Evolutionary conservation across 179 eudicot genomes (phyloP), one percentile per base, ranked within the genome.

Genomic region (Drosera spatulata): DNA sequence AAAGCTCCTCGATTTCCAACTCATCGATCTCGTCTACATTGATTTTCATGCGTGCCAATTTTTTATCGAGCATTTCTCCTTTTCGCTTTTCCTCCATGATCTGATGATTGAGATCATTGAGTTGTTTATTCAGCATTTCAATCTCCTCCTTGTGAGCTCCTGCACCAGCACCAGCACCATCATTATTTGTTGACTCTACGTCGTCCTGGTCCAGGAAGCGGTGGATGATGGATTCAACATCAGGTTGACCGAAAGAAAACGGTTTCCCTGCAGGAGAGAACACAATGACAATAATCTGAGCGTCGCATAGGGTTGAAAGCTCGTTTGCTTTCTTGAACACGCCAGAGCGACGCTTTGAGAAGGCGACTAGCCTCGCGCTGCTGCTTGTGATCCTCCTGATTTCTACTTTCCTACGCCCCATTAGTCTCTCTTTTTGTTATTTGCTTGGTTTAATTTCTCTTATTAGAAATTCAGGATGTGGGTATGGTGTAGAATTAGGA

Each of bases 211-310:
- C 42, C 14, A n/a, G 57, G 53, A 64, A 64, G 12, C 39, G 65
- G 41, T 6, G 58, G 5, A 70, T 37, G n/a, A 70, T 53, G 50
- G 66, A 59, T 48, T 65, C 69, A 0, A 70, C 62, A 55, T 64
- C 54, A 3, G 74, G 74, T 44, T 70, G 58, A 39, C 74, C 74
- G 41, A 70, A 70, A 0, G 74, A 70, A 8, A 65, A 70, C 37
- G 74, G 66, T 62, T 70, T 70, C 13, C 74, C 74, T 5, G 69
- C 74, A 22, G 69, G 69, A 6, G 74, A 70, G 15, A 70, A 70
- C 3, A 70, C 69, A 4, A 70, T 38, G 33, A 65, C 56, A 5
- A 69, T 69, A 13, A 70, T 15, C 44, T 70, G 62, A 9, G 61
- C 69, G 10, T 45, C 62, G 41, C 74, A 65, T 2, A 70, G 45